A percentile compares a stretch with the other conserved stretches of the same genome.
Conservation (phyloP, 176 grass and related monocot genomes). For the Triticum urartu region DNA sequence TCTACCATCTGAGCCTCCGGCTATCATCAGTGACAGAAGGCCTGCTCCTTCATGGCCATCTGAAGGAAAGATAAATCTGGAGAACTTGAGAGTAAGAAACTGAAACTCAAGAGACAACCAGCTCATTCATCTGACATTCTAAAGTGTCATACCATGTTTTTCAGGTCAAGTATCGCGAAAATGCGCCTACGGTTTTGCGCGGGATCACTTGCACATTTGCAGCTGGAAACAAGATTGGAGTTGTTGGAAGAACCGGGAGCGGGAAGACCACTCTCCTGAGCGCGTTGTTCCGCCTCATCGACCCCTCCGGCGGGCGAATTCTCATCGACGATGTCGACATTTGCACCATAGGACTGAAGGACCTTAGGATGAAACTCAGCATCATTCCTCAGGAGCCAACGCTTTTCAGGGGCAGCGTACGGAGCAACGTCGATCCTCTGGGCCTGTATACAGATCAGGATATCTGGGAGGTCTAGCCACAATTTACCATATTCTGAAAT, state of each 20-base stretch:
- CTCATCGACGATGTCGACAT: conserved; percentile 79
- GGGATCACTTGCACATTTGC: conserved; percentile 81
- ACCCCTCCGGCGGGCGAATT: conserved; percentile 66
- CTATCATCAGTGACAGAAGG: conserved; percentile 54
- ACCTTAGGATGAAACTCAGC: conserved; percentile 80
- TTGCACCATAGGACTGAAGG: conserved; percentile 73
- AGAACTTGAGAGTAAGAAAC: conserved; percentile 67
- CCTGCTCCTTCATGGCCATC: conserved; percentile 71
- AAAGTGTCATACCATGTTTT: not conserved
- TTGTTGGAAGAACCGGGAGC: conserved; percentile 84
- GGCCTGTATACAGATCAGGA: conserved; percentile 55
- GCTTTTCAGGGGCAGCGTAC: conserved; percentile 80
- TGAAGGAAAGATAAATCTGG: conserved; percentile 79
- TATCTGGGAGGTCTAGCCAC: conserved; percentile 69
- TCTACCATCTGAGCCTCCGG: conserved; percentile 65
- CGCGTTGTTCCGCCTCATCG: conserved; percentile 70
- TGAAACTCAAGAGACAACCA: not conserved
- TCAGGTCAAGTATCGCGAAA: conserved; percentile 71
- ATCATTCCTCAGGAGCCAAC: conserved; percentile 86
- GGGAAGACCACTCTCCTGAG: conserved; percentile 79
- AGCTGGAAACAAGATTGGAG: conserved; percentile 66
- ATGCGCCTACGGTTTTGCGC: conserved; percentile 52
- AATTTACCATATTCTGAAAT: not conserved
- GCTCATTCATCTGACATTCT: not conserved
- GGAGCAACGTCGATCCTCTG: conserved; percentile 78